A percentile compares a stretch with the other conserved stretches of the same genome.
Conservation (phyloP, 1,284 basidiomycete genomes). For the Cryptococcus amylolentus region DNA sequence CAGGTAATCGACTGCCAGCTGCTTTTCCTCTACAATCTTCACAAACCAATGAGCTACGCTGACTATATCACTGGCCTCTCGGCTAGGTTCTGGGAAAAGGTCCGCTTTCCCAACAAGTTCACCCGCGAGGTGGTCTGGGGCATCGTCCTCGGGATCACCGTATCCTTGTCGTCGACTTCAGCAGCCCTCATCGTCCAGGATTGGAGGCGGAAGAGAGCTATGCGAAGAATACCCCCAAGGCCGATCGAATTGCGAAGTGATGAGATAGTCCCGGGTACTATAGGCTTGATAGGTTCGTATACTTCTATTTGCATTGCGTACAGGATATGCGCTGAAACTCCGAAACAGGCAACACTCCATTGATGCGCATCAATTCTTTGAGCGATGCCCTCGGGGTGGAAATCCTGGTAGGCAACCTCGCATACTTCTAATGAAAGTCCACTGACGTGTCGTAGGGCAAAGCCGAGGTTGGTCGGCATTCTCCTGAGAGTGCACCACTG, state of each 20-base stretch:
- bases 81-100: slow-evolving; percentile 19
- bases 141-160: slow-evolving; percentile 63
- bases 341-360: slow-evolving; percentile 79
- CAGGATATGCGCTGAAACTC: neutral
- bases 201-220: slow-evolving; percentile 48
- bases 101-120: slow-evolving; percentile 27
- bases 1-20: too few relatives aligned
- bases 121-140: slow-evolving; percentile 59
- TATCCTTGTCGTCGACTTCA: slow-evolving; percentile 64
- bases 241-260: slow-evolving; percentile 73
- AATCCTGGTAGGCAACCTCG: slow-evolving; percentile 59
- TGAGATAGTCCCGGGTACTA: slow-evolving; percentile 65
- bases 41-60: slow-evolving; percentile 4
- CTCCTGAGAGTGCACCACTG: neutral
- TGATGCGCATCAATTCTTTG: slow-evolving; percentile 85
- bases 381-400: slow-evolving; percentile 89
- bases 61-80: slow-evolving; percentile 13
- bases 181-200: slow-evolving; percentile 57
- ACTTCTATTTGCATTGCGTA: neutral
- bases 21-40: too few relatives aligned
- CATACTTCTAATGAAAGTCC: neutral
- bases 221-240: slow-evolving; percentile 52
- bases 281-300: slow-evolving; percentile 72
- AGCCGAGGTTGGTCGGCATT: slow-evolving; percentile 63
- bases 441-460: slow-evolving; percentile 60